Conservation (phyloP, 371 early-diverging fungal species). For the Lichtheimia ramosa region DNA sequence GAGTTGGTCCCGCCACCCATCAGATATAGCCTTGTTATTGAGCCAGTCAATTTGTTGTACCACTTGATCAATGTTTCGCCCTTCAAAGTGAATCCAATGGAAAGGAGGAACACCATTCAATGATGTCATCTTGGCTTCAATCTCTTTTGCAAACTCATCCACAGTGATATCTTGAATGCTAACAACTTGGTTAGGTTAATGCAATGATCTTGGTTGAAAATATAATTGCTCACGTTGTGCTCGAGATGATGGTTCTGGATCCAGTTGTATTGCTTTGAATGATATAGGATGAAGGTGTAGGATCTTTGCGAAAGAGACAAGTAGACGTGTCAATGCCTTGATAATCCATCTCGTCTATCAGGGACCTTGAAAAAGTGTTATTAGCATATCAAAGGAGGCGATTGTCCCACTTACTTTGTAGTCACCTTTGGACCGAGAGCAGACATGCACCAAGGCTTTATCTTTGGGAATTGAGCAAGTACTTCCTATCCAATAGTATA, state of each 20-base stretch:
- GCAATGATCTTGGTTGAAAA: no score
- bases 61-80: constrained; percentile 56
- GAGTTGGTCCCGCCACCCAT: constrained; percentile 42
- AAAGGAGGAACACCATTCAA: constrained; percentile 13
- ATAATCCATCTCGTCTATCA: constrained; percentile 29
- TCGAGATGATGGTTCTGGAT: constrained; percentile 67
- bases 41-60: constrained; percentile 61
- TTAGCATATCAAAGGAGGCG: background rate
- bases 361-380: constrained; percentile 13
- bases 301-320: constrained; percentile 34
- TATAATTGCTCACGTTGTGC: constrained; percentile 33
- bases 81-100: constrained; percentile 69
- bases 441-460: constrained; percentile 50
- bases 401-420: constrained; percentile 31
- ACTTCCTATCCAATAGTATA: constrained; percentile 23
- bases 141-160: constrained; percentile 15
- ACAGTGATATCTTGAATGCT: constrained; percentile 23
- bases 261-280: constrained; percentile 50
- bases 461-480: constrained; percentile 46
- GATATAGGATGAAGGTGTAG: constrained; percentile 63
- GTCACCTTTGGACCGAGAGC: constrained; percentile 45
- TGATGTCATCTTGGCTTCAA: constrained; percentile 6
- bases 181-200: background rate
- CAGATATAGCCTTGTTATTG: constrained; percentile 31
- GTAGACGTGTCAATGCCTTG: constrained; percentile 38